Percentiles rank a stretch among this genome's conserved stretches.
Evolutionary conservation across 1,139 yeast genomes (phyloP).

Genomic region (Protomyces lactucae-debilis): DNA sequence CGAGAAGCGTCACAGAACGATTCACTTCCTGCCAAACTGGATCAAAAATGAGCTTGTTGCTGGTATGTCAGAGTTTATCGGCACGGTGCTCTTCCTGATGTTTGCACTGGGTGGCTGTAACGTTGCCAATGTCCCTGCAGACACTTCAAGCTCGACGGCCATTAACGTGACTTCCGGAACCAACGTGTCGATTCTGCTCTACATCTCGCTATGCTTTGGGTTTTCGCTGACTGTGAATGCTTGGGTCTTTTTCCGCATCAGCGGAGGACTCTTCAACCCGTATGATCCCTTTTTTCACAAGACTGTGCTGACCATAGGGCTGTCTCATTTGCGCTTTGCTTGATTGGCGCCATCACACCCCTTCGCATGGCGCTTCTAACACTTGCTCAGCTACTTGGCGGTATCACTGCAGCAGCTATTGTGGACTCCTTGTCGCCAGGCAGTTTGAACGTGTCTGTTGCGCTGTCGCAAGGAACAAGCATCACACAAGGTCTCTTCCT

Average conservation of each 20-base stretch:
- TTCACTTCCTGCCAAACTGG: slow-evolving; percentile 31
- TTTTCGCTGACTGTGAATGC: slow-evolving; percentile 76
- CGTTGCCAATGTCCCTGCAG: slow-evolving; percentile 57
- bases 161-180: slow-evolving; percentile 10
- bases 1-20: slow-evolving; percentile 2
- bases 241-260: slow-evolving; percentile 68
- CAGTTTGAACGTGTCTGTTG: slow-evolving; percentile 62
- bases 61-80: slow-evolving; percentile 66
- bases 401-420: slow-evolving; percentile 91
- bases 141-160: neutral
- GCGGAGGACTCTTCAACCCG: slow-evolving; percentile 90
- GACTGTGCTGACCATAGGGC: neutral
- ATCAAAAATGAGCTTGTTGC: slow-evolving; percentile 53
- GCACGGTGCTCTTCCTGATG: slow-evolving; percentile 80
- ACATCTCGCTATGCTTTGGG: slow-evolving; percentile 86
- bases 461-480: slow-evolving; percentile 67
- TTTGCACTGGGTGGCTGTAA: slow-evolving; percentile 79
- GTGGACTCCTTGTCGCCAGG: slow-evolving; percentile 88
- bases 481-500: slow-evolving; percentile 71
- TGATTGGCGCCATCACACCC: slow-evolving; percentile 71
- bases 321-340: slow-evolving; percentile 65
- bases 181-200: slow-evolving; percentile 62
- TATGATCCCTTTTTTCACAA: slow-evolving; percentile 43
- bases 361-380: slow-evolving; percentile 63
- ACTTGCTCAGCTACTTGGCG: slow-evolving; percentile 69